phyloP scores from a whole-genome alignment of 2,329 filamentous ascomycete species.

The Exserohilum rostratum region DNA sequence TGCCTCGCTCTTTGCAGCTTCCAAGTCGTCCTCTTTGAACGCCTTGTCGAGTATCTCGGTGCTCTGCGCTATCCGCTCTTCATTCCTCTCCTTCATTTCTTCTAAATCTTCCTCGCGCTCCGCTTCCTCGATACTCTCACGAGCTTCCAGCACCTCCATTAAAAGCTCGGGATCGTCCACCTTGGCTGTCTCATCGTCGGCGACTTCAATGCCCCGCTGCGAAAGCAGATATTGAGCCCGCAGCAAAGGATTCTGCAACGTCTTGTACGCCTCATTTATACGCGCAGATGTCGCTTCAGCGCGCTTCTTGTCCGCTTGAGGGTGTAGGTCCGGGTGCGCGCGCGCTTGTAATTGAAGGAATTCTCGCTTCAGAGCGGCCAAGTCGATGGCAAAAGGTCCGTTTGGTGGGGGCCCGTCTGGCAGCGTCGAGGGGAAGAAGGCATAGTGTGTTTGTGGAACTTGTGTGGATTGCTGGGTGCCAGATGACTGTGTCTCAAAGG shows the following conservation, averaged over 20 bases:
- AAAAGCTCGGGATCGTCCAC: slow-evolving; percentile 74
- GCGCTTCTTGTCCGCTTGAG: slow-evolving; percentile 57
- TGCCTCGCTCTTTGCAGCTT: slow-evolving; percentile 71
- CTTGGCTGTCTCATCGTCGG: slow-evolving; percentile 76
- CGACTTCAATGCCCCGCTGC: slow-evolving; percentile 75
- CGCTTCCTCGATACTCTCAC: slow-evolving; percentile 64
- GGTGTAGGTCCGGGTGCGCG: slow-evolving; percentile 73
- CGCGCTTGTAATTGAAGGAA: slow-evolving; percentile 83
- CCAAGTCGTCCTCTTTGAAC: slow-evolving; percentile 70
- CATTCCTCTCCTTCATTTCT: slow-evolving; percentile 68
- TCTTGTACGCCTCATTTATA: slow-evolving; percentile 92
- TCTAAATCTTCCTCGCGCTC: slow-evolving; percentile 67
- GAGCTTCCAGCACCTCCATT: slow-evolving; percentile 77
- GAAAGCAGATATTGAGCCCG: slow-evolving; percentile 87
- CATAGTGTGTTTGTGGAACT: slow-evolving; percentile 70
- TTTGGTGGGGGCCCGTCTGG: slow-evolving; percentile 76
- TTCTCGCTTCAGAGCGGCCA: slow-evolving; percentile 74
- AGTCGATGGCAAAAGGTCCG: slow-evolving; percentile 77
- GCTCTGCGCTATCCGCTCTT: slow-evolving; percentile 67
- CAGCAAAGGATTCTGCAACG: slow-evolving; percentile 75
- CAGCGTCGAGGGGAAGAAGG: slow-evolving; percentile 83
- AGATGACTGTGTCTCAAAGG: slow-evolving; percentile 20
- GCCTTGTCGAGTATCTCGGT: slow-evolving; percentile 67
- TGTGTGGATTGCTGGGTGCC: slow-evolving; percentile 2
- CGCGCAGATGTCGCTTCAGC: slow-evolving; percentile 80